Percentiles rank a stretch among this genome's conserved stretches.
Conservation (phyloP, 2,329 filamentous ascomycete species). For the Phialophora expanda region DNA sequence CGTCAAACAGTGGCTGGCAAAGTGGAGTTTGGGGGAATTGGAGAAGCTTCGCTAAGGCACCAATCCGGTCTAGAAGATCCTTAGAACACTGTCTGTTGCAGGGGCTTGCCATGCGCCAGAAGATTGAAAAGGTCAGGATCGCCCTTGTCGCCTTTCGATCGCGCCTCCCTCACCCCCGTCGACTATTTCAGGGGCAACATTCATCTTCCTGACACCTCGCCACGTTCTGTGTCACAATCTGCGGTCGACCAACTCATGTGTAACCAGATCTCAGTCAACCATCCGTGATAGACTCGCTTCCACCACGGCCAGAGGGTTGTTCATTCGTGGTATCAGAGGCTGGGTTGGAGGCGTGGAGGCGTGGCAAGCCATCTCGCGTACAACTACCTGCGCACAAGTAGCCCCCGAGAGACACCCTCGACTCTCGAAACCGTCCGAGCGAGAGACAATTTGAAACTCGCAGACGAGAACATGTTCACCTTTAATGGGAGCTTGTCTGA, state of each 20-base stretch:
- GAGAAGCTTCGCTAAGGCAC: slow-evolving; percentile 15
- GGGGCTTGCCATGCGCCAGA: slow-evolving; percentile 13
- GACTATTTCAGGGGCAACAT: slow-evolving; percentile 1
- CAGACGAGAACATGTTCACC: neutral
- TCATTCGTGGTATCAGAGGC: neutral
- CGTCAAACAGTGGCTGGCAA: slow-evolving; percentile 7
- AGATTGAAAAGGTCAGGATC: slow-evolving; percentile 18
- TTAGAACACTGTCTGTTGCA: slow-evolving; percentile 9
- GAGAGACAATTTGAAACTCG: neutral
- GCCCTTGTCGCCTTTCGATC: neutral
- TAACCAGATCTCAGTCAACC: neutral
- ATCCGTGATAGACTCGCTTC: neutral
- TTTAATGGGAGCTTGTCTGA: neutral
- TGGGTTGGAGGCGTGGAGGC: no score
- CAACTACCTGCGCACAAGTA: neutral
- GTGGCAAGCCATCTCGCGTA: neutral
- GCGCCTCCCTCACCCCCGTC: neutral
- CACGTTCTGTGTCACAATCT: slow-evolving; percentile 4
- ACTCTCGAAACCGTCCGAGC: neutral
- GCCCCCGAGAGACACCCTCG: neutral
- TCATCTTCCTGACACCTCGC: neutral
- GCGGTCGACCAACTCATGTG: neutral
- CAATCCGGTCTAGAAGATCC: slow-evolving; percentile 18
- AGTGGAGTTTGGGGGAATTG: slow-evolving; percentile 16
- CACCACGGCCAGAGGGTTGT: neutral